Evolutionary conservation across 306 rosid genomes (phyloP).

Genomic region (Lathyrus oleraceus): DNA sequence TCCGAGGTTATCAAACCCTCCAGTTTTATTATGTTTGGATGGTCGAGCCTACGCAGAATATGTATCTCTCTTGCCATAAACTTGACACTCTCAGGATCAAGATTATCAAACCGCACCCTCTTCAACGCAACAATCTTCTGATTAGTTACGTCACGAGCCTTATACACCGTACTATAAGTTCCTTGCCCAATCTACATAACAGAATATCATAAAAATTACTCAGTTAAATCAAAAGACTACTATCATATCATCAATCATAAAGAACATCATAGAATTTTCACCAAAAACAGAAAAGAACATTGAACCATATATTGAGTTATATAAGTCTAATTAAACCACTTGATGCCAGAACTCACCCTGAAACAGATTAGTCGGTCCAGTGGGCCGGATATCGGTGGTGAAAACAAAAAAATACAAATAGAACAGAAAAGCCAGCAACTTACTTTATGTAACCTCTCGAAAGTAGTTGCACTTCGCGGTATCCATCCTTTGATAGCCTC

Average conservation of each 20-base stretch:
- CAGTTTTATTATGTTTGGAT: slow-evolving; percentile 83
- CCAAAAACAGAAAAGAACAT: not conserved
- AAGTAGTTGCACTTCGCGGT: slow-evolving; percentile 80
- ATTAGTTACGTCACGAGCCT: slow-evolving; percentile 77
- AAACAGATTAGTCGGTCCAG: too few relatives aligned
- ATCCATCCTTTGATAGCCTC: slow-evolving; percentile 93
- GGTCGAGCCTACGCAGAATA: slow-evolving; percentile 84
- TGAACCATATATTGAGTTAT: not conserved
- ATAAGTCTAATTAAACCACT: not conserved
- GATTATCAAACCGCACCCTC: slow-evolving; percentile 91
- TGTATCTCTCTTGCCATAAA: slow-evolving; percentile 98
- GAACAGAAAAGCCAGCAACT: slow-evolving; percentile 37
- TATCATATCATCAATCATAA: slow-evolving; percentile 1
- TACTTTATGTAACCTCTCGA: slow-evolving; percentile 81
- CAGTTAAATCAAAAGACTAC: not conserved
- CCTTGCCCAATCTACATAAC: slow-evolving; percentile 94
- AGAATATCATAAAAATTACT: slow-evolving; percentile 37
- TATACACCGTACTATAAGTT: slow-evolving; percentile 90
- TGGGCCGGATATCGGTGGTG: too few relatives aligned
- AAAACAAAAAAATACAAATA: slow-evolving; percentile 8
- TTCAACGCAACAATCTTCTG: slow-evolving; percentile 84
- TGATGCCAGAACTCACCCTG: too few relatives aligned
- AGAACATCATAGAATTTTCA: slow-evolving; percentile 7
- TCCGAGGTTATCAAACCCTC: slow-evolving; percentile 84
- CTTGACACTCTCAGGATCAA: slow-evolving; percentile 90